These are phyloP conservation scores for Colletotrichum liaoningense DNA, from an alignment of 2,329 filamentous ascomycete genomes.

Conservation along the genomic window DNA sequence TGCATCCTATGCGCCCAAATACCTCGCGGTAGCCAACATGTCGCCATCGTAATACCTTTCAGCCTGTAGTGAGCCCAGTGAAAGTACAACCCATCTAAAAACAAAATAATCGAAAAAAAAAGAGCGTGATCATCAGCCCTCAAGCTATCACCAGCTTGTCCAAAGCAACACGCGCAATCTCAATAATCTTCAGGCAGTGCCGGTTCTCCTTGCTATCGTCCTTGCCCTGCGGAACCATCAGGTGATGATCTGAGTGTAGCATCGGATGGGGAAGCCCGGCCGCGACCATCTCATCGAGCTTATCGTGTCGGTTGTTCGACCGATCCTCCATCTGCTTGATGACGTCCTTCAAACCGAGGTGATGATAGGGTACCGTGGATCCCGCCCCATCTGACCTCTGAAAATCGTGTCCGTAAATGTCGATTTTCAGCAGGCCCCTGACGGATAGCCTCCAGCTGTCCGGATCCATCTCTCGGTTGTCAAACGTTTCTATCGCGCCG, in stretches of 20 bases:
- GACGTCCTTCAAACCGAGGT: slow-evolving; percentile 66
- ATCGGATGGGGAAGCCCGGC: slow-evolving; percentile 49
- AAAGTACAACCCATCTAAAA: neutral
- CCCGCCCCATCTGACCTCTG: slow-evolving; percentile 32
- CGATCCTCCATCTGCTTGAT: slow-evolving; percentile 64
- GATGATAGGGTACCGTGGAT: slow-evolving; percentile 34
- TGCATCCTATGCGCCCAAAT: neutral
- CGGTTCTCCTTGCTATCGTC: slow-evolving; percentile 49
- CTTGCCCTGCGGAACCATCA: slow-evolving; percentile 47
- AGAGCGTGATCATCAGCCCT: no score
- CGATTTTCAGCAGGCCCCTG: slow-evolving; percentile 64
- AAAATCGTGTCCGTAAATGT: slow-evolving; percentile 65
- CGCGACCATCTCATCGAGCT: slow-evolving; percentile 58
- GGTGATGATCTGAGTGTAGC: slow-evolving; percentile 39
- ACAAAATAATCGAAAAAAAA: neutral
- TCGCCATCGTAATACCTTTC: neutral
- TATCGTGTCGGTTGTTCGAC: slow-evolving; percentile 59
- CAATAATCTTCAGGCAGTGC: slow-evolving; percentile 63
- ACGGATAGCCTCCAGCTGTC: slow-evolving; percentile 65
- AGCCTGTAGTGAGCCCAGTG: neutral
- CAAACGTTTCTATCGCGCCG: slow-evolving; percentile 44
- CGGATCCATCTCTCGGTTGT: slow-evolving; percentile 61
- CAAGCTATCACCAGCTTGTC: slow-evolving; percentile 63
- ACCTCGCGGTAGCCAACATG: neutral
- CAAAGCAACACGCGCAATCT: slow-evolving; percentile 64